Conservation (phyloP, 2,329 filamentous ascomycete genomes). For the Fusarium brachygibbosum region DNA sequence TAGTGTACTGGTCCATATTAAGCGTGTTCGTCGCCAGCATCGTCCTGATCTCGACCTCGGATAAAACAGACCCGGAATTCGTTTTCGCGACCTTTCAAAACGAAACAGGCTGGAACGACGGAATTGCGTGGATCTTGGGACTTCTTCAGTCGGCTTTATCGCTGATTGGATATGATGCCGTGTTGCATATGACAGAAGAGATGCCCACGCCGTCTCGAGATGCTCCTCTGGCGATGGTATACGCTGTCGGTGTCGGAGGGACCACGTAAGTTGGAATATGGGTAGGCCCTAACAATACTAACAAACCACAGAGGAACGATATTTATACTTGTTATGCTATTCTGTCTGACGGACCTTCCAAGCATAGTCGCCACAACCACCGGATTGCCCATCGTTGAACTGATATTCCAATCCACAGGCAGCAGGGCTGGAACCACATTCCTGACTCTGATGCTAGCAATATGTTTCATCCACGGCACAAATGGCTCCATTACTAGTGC, state of each 20-base stretch:
- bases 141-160: conserved; percentile 57
- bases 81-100: conserved; percentile 62
- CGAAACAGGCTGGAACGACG: conserved; percentile 61
- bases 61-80: conserved; percentile 58
- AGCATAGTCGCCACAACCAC: conserved; percentile 55
- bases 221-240: conserved; percentile 59
- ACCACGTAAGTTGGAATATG: conserved; percentile 53
- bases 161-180: conserved; percentile 60
- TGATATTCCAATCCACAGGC: conserved; percentile 59
- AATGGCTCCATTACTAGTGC: conserved; percentile 60
- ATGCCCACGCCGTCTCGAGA: conserved; percentile 59
- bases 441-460: conserved; percentile 56
- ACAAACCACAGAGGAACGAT: conserved; percentile 48
- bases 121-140: conserved; percentile 62
- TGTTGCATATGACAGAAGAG: conserved; percentile 62
- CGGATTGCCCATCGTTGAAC: conserved; percentile 61
- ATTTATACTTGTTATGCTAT: conserved; percentile 60
- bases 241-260: conserved; percentile 59
- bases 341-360: conserved; percentile 56
- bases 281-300: background rate
- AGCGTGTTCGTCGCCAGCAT: conserved; percentile 61
- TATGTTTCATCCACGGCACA: conserved; percentile 63
- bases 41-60: conserved; percentile 56
- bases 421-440: conserved; percentile 57
- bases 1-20: conserved; percentile 59